Percentiles rank a stretch among this genome's conserved stretches.
Evolutionary conservation across 805 yeast species (phyloP).

Genomic region (Zygosaccharomyces rouxii): DNA sequence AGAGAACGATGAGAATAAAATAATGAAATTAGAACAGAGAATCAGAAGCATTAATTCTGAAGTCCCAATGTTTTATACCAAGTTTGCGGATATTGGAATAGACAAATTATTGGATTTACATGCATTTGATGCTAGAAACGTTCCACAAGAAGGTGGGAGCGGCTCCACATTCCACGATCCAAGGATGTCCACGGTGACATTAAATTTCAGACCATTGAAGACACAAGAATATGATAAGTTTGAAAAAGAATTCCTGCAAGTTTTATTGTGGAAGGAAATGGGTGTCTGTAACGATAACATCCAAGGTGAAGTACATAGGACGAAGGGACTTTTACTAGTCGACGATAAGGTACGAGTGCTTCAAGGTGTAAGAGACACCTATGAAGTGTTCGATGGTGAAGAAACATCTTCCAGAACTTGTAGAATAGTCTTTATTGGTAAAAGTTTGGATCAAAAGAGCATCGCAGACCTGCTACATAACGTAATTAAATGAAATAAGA

Average conservation of each 20-base stretch:
- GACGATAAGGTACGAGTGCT: constrained; percentile 48
- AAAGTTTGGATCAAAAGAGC: constrained; percentile 43
- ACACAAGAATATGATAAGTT: constrained; percentile 39
- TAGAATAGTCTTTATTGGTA: constrained; percentile 74
- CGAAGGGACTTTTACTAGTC: constrained; percentile 67
- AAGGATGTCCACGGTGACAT: constrained; percentile 49
- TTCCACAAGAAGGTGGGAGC: constrained; percentile 8
- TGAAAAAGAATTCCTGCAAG: constrained; percentile 59
- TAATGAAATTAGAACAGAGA: constrained; percentile 36
- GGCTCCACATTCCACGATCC: constrained; percentile 43
- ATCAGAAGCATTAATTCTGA: constrained; percentile 53
- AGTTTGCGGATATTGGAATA: constrained; percentile 68
- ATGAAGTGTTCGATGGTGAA: constrained; percentile 60
- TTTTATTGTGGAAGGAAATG: constrained; percentile 58
- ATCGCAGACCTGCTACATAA: constrained; percentile 26
- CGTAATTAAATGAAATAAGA: constrained; percentile 5
- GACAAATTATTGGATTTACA: constrained; percentile 67
- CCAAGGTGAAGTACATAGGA: constrained; percentile 64
- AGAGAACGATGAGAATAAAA: constrained; percentile 22
- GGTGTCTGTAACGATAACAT: constrained; percentile 43
- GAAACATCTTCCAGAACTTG: constrained; percentile 36
- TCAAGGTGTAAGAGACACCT: constrained; percentile 92
- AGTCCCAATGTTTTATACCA: constrained; percentile 63
- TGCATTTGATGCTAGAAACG: constrained; percentile 55
- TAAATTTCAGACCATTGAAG: constrained; percentile 42